Percentiles rank a stretch among this genome's conserved stretches.
phyloP scores from a whole-genome alignment of 257 asterid species.

The Henckelia pumila region DNA sequence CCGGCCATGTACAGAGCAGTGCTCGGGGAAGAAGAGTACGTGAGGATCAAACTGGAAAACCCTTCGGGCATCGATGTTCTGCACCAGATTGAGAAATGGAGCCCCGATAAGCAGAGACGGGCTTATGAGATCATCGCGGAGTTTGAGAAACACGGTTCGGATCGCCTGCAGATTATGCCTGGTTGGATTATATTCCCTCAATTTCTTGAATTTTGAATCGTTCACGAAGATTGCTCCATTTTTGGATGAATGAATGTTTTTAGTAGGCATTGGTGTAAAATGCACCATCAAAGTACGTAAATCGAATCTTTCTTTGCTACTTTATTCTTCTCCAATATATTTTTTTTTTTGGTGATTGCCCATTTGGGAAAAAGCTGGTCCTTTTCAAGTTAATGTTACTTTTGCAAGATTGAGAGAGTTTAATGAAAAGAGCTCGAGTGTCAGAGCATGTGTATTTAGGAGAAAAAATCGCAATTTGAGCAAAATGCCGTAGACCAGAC shows the following conservation, averaged over 20 bases:
- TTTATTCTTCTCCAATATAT: not conserved
- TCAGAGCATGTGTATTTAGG: too few relatives aligned
- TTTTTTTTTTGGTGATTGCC: slow-evolving; percentile 1
- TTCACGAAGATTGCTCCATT: too few relatives aligned
- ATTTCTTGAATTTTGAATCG: not conserved
- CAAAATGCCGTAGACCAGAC: too few relatives aligned
- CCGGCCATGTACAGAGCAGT: slow-evolving; percentile 87
- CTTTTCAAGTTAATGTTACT: too few relatives aligned
- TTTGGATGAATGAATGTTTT: not conserved
- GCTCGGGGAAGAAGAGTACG: slow-evolving; percentile 72
- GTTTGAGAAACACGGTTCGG: slow-evolving; percentile 75
- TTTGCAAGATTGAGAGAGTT: too few relatives aligned
- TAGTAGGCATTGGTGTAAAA: not conserved
- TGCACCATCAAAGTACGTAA: not conserved
- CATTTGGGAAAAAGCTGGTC: not conserved
- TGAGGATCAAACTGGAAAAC: slow-evolving; percentile 37
- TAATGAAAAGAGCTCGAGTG: too few relatives aligned
- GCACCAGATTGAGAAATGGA: slow-evolving; percentile 83
- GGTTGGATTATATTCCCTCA: slow-evolving; percentile 41
- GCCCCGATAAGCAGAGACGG: slow-evolving; percentile 56
- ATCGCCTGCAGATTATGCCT: slow-evolving; percentile 93
- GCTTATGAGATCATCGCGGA: slow-evolving; percentile 75
- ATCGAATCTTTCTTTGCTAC: not conserved
- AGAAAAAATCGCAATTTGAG: too few relatives aligned
- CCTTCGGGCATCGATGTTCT: slow-evolving; percentile 86